A percentile compares a stretch with the other conserved stretches of the same genome.
phyloP scores from a whole-genome alignment of 345 rosid genomes.

The Cardamine resedifolia region DNA sequence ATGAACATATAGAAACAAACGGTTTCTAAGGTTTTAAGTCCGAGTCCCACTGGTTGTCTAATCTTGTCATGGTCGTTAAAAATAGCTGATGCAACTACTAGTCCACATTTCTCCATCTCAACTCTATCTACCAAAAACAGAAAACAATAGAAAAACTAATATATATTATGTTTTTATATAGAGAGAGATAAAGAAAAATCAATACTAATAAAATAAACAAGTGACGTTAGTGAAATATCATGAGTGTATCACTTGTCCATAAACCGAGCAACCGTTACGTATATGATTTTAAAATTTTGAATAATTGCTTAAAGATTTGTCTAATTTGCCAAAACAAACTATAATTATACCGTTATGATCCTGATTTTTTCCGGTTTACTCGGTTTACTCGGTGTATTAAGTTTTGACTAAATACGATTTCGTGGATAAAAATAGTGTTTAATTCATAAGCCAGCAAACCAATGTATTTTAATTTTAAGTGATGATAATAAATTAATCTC shows the following conservation, averaged over 20 bases:
- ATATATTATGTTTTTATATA: background rate
- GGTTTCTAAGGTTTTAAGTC: constrained; percentile 54
- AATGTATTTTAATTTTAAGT: background rate
- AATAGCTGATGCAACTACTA: constrained; percentile 84
- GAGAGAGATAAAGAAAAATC: background rate
- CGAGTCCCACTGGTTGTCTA: constrained; percentile 80
- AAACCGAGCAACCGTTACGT: background rate
- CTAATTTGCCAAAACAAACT: background rate
- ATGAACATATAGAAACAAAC: constrained; percentile 92
- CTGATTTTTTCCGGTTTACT: constrained; percentile 21
- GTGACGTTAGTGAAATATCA: background rate
- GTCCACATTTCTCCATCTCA: constrained; percentile 79
- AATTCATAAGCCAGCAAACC: background rate
- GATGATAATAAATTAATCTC: constrained; percentile 30
- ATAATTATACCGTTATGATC: background rate
- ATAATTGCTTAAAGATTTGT: background rate
- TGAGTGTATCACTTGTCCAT: background rate
- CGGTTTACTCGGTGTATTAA: constrained; percentile 11
- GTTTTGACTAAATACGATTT: constrained; percentile 1
- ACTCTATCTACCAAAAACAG: constrained; percentile 50
- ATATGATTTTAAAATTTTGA: background rate
- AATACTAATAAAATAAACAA: background rate
- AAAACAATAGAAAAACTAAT: constrained; percentile 7
- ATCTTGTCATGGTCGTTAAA: constrained; percentile 90
- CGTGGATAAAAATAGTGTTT: background rate